phyloP scores from a whole-genome alignment of 108 stramenopile genomes.

The Seminavis robusta region DNA sequence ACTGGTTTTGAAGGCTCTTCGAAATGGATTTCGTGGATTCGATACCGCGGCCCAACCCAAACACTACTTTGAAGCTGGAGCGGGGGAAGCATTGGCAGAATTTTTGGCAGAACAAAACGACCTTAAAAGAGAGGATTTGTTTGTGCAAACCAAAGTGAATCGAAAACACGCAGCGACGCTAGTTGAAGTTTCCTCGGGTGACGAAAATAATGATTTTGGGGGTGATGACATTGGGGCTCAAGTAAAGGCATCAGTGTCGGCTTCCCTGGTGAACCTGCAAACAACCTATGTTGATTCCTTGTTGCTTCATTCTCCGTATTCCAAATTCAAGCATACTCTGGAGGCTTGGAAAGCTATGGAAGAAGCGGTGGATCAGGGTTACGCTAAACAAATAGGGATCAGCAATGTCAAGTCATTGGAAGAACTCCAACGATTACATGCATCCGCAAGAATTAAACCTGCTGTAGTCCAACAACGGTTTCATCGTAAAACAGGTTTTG shows the following conservation, averaged over 20 bases:
- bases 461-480: slow-evolving; percentile 67
- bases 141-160: slow-evolving; percentile 72
- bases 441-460: slow-evolving; percentile 55
- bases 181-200: too few species aligned
- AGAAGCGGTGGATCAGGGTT: slow-evolving; percentile 27
- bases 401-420: slow-evolving; percentile 55
- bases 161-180: too few species aligned
- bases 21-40: slow-evolving; percentile 57
- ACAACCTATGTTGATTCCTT: too few species aligned
- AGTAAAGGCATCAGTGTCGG: too few species aligned
- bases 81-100: slow-evolving; percentile 35
- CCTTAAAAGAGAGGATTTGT: slow-evolving; percentile 46
- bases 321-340: too few species aligned
- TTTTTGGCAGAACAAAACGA: too few species aligned
- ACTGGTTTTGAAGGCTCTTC: slow-evolving; percentile 43
- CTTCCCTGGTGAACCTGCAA: too few species aligned
- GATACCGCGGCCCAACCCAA: slow-evolving; percentile 80
- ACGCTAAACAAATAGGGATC: slow-evolving; percentile 43
- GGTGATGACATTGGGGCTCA: too few species aligned
- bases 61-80: slow-evolving; percentile 62
- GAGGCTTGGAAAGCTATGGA: slow-evolving; percentile 65
- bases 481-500: slow-evolving; percentile 40
- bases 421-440: too few species aligned
- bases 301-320: too few species aligned
- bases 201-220: too few species aligned